These are phyloP conservation scores for Coleophoma cylindrospora DNA, from an alignment of 2,329 filamentous ascomycete genomes.

Conservation along the genomic window DNA sequence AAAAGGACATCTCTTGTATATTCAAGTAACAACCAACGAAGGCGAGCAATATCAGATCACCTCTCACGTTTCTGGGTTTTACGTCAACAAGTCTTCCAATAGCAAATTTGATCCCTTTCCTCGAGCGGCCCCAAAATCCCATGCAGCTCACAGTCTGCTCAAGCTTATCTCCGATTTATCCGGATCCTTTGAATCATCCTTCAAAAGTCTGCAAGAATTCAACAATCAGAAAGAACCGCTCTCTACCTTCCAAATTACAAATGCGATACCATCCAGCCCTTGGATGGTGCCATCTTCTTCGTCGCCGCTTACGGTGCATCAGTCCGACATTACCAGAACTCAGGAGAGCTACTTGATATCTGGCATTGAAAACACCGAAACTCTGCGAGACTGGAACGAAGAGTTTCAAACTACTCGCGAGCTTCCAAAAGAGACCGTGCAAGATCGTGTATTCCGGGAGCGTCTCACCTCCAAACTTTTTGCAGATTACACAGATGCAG, in stretches of 20 bases:
- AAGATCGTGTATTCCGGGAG: constrained; percentile 94
- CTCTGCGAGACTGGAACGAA: constrained; percentile 96
- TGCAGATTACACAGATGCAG: constrained; percentile 95
- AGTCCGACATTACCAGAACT: constrained; percentile 78
- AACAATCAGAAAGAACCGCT: constrained; percentile 84
- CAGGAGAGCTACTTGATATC: constrained; percentile 90
- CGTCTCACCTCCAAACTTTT: constrained; percentile 92
- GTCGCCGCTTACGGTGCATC: constrained; percentile 63
- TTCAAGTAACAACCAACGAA: constrained; percentile 85
- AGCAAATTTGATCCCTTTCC: constrained; percentile 91
- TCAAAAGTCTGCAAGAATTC: constrained; percentile 74
- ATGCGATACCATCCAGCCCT: constrained; percentile 85
- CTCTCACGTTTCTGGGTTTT: constrained; percentile 90
- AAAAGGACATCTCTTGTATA: constrained; percentile 87
- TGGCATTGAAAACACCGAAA: constrained; percentile 90
- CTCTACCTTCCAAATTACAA: constrained; percentile 92
- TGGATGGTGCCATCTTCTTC: constrained; percentile 77
- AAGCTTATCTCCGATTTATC: constrained; percentile 75
- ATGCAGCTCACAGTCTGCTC: constrained; percentile 80
- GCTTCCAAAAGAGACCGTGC: constrained; percentile 86
- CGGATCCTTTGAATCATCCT: constrained; percentile 73
- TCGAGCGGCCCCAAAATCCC: constrained; percentile 70
- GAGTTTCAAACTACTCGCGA: constrained; percentile 97
- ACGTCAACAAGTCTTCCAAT: constrained; percentile 93
- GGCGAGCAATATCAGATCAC: constrained; percentile 95